A percentile compares a stretch with the other conserved stretches of the same genome.
Conservation (phyloP, 192 early-diverging fungal genomes). For the Chytriomyces sp. region DNA sequence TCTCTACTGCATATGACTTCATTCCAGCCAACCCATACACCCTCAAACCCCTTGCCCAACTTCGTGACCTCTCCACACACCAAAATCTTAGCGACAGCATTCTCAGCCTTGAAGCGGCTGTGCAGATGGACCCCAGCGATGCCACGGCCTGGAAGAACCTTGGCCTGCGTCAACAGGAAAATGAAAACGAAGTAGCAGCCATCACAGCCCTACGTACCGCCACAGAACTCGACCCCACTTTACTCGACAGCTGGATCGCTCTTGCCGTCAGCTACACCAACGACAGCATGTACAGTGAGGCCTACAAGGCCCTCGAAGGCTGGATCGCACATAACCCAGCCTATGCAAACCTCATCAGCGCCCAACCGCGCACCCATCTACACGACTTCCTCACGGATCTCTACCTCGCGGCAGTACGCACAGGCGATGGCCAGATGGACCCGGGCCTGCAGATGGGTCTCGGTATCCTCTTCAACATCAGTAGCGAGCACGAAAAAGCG, state of each 20-base stretch:
- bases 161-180: constrained; percentile 92
- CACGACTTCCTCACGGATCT: constrained; percentile 75
- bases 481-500: constrained; percentile 92
- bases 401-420: constrained; percentile 79
- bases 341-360: constrained; percentile 60
- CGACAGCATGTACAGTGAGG: constrained; percentile 80
- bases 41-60: constrained; percentile 21
- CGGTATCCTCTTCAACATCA: constrained; percentile 93
- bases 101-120: constrained; percentile 85
- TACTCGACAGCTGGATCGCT: constrained; percentile 80
- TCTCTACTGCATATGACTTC: constrained; percentile 64
- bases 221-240: constrained; percentile 69
- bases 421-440: constrained; percentile 71
- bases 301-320: constrained; percentile 84
- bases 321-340: constrained; percentile 79
- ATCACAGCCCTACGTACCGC: constrained; percentile 88
- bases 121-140: constrained; percentile 78
- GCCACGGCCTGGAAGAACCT: constrained; percentile 83
- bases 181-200: constrained; percentile 90
- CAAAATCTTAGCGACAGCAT: constrained; percentile 83
- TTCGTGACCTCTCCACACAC: constrained; percentile 38
- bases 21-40: constrained; percentile 75
- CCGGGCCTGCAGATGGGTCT: constrained; percentile 91
- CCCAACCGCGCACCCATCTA: constrained; percentile 42
- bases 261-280: constrained; percentile 94